phyloP scores from a whole-genome alignment of 164 flowering plant species.

The Chimonanthus praecox region DNA sequence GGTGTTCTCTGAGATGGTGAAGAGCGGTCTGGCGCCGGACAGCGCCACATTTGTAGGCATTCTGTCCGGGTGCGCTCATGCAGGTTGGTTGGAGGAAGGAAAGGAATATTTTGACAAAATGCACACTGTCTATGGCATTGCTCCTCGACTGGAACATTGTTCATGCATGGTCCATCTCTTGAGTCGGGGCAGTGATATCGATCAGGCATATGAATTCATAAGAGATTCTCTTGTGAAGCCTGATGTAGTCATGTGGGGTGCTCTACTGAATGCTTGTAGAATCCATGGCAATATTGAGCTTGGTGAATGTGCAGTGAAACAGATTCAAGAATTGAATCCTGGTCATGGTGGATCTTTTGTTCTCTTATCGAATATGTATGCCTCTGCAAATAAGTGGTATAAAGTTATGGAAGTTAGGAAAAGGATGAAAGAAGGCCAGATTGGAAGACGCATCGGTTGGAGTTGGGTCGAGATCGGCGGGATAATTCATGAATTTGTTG shows the following conservation, averaged over 20 bases:
- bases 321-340: conserved; percentile 9
- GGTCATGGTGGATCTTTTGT: conserved; percentile 6
- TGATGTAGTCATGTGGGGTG: conserved; percentile 17
- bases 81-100: conserved; percentile 17
- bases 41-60: conserved; percentile 13
- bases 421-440: conserved; percentile 2
- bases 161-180: conserved; percentile 17
- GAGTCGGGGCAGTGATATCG: conserved; percentile 13
- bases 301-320: conserved; percentile 6
- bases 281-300: conserved; percentile 8
- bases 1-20: conserved; percentile 14
- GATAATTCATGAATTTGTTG: conserved; percentile 10
- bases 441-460: conserved; percentile 6
- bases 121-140: conserved; percentile 12
- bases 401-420: conserved; percentile 9
- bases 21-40: conserved; percentile 8
- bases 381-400: conserved; percentile 4
- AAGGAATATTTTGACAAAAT: conserved; percentile 14
- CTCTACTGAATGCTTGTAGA: conserved; percentile 13
- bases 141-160: conserved; percentile 15
- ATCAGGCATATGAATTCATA: conserved; percentile 14
- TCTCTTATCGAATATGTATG: conserved; percentile 11
- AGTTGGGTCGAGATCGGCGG: conserved; percentile 10
- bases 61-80: conserved; percentile 18
- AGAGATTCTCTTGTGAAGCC: conserved; percentile 13